Evolutionary conservation across 495 filamentous ascomycete species (phyloP).

Genomic region (Aspergillus affinis): DNA sequence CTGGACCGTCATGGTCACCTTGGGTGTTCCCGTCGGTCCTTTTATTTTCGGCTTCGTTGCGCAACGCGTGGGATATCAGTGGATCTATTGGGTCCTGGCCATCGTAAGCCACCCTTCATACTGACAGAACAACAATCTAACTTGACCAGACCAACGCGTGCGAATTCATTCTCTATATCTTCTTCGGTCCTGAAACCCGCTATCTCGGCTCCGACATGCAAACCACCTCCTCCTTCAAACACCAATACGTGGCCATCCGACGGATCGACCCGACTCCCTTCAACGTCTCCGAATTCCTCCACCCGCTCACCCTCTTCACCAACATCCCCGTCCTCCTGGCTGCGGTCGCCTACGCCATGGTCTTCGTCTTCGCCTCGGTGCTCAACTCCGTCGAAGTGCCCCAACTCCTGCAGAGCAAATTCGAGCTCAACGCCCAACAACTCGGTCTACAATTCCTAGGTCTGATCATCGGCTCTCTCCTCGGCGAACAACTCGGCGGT

Average conservation of each 20-base stretch:
- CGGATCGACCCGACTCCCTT: conserved; percentile 53
- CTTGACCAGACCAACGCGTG: conserved; percentile 46
- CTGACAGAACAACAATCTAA: conserved; percentile 5
- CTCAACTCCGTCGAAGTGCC: conserved; percentile 55
- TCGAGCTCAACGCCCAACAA: conserved; percentile 51
- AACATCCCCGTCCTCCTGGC: conserved; percentile 49
- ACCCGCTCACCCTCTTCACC: conserved; percentile 42
- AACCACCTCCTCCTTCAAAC: conserved; percentile 35
- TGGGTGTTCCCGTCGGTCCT: conserved; percentile 52
- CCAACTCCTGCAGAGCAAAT: conserved; percentile 50
- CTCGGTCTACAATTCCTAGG: conserved; percentile 54
- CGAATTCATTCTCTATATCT: conserved; percentile 53
- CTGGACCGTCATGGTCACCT: conserved; percentile 53
- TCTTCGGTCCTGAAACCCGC: conserved; percentile 58
- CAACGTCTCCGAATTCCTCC: conserved; percentile 42
- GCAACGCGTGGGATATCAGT: conserved; percentile 41
- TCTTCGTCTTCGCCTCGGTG: conserved; percentile 51
- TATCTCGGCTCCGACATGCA: conserved; percentile 39
- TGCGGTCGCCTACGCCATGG: conserved; percentile 49
- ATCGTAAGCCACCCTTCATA: conserved; percentile 36
- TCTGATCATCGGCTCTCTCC: conserved; percentile 53
- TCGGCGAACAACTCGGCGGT: conserved; percentile 57
- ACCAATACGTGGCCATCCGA: conserved; percentile 43
- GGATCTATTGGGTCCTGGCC: conserved; percentile 44
- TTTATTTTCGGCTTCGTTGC: conserved; percentile 52